Evolutionary conservation across 2,329 filamentous ascomycete genomes (phyloP).

Genomic region (Proliferodiscus dingleyae): DNA sequence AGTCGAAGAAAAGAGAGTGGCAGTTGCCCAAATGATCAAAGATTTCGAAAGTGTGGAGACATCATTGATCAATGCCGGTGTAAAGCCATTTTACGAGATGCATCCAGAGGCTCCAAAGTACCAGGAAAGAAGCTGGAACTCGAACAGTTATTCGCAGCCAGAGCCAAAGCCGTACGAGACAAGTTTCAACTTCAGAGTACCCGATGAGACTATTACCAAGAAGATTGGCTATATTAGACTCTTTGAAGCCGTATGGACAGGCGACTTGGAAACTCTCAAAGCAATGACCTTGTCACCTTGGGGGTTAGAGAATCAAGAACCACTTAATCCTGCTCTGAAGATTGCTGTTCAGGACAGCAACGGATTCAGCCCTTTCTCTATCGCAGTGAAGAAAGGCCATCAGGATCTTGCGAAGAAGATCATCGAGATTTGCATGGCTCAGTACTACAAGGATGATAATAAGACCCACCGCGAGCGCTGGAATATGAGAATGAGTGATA

Average conservation of each 20-base stretch:
- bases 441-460: constrained; percentile 53
- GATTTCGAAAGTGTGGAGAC: constrained; percentile 53
- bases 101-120: constrained; percentile 44
- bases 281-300: constrained; percentile 56
- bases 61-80: constrained; percentile 51
- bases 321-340: constrained; percentile 55
- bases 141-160: neutral
- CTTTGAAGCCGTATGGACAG: constrained; percentile 70
- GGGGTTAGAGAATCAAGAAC: constrained; percentile 41
- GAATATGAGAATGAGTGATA: constrained; percentile 41
- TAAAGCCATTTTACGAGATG: constrained; percentile 62
- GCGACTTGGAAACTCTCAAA: constrained; percentile 64
- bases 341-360: constrained; percentile 53
- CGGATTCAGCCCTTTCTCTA: constrained; percentile 51
- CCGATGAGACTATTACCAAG: constrained; percentile 47
- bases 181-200: constrained; percentile 17
- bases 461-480: constrained; percentile 22
- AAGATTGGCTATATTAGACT: constrained; percentile 58
- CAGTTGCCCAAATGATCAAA: constrained; percentile 45
- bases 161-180: constrained; percentile 17
- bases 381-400: constrained; percentile 65
- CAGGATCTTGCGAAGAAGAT: constrained; percentile 58
- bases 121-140: neutral
- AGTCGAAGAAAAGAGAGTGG: constrained; percentile 48
- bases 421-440: constrained; percentile 64